Base-by-base conservation (phyloP, 768 basidiomycete species). In the Termitomyces sp. region DNA sequence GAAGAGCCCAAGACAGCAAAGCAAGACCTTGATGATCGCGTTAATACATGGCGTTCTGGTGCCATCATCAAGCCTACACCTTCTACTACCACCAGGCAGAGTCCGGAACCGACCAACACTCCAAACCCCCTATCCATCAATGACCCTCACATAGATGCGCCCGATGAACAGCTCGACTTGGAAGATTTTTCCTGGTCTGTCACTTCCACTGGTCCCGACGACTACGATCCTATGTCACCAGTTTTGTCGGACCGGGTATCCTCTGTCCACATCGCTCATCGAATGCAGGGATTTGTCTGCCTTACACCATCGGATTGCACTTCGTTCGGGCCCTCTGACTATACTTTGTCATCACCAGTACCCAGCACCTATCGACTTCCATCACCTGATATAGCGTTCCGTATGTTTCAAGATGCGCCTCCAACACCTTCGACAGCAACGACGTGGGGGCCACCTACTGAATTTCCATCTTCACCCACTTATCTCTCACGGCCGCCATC, bases 141-240 rank as follows among this genome's bases (percentile, higher is more conserved):
- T n/a, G 69, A 65, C 36, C 62, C 65, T 11, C 63, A 65, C n/a
- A 58, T 65, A 36, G 58, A 62, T 11, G 48, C 40, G 51, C 64
- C 63, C n/a, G 69, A 70, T 22, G 70, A 75, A 12, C 78, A 77
- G 55, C 69, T 87, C 50, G 77, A 85, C 58, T 67, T 86, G 27
- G 82, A 82, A 40, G 88, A 89, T 59, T 91, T 79, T 62, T 64
- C 76, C 9, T 91, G 87, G 84, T 88, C 87, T 9, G 74, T 82
- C 23, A 84, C 86, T 7, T 89, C 88, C 7, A 67, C 69, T 2
- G 88, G 89, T n/a, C 89, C 88, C 20, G 70, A 69, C 31, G 77
- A 76, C 46, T 67, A 68, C 48, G 74, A 76, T 41, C 65, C 70
- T 12, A 65, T 73, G 31, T 78, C 77, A 3, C 66, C 72, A 11